Percentiles rank a stretch among this genome's conserved stretches.
Conservation (phyloP, 345 rosid species). For the Moricandia moricandioides region DNA sequence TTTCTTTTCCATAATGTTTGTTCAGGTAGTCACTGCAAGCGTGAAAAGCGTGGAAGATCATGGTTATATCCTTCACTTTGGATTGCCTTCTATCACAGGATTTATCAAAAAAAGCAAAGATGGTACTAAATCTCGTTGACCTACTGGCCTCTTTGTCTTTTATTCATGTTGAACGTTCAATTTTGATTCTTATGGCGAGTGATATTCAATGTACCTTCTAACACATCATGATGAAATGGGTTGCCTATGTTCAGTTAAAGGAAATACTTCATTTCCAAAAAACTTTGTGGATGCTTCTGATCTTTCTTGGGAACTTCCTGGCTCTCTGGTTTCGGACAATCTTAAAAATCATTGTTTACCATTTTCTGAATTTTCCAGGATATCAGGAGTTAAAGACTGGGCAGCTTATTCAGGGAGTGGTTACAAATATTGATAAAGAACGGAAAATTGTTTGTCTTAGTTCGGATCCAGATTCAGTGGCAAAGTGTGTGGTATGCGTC, state of each 20-base stretch:
- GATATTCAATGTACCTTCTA: conserved; percentile 2
- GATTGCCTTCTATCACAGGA: conserved; percentile 70
- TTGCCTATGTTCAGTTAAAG: neutral
- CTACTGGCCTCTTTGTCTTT: conserved; percentile 5
- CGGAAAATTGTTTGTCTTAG: conserved; percentile 71
- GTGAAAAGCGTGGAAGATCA: conserved; percentile 96
- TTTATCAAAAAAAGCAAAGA: conserved; percentile 57
- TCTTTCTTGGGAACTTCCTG: conserved; percentile 15
- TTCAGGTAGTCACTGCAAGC: conserved; percentile 67
- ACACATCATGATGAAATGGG: conserved; percentile 1
- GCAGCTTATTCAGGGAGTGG: conserved; percentile 76
- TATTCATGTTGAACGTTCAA: neutral
- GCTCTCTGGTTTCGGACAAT: conserved; percentile 1
- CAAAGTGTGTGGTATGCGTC: conserved; percentile 71
- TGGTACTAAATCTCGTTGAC: conserved; percentile 41
- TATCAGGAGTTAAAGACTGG: conserved; percentile 47
- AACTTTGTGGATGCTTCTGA: conserved; percentile 3
- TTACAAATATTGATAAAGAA: conserved; percentile 64
- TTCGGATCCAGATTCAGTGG: conserved; percentile 62
- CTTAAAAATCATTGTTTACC: neutral
- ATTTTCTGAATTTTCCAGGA: conserved; percentile 38
- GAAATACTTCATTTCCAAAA: neutral
- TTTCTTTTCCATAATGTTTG: conserved; percentile 18
- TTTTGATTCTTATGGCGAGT: conserved; percentile 1
- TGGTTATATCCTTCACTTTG: conserved; percentile 92